Percentiles rank a stretch among this genome's conserved stretches.
These are phyloP conservation scores for Quercus rubra DNA, from an alignment of 306 rosid species.

Conservation along the genomic window DNA sequence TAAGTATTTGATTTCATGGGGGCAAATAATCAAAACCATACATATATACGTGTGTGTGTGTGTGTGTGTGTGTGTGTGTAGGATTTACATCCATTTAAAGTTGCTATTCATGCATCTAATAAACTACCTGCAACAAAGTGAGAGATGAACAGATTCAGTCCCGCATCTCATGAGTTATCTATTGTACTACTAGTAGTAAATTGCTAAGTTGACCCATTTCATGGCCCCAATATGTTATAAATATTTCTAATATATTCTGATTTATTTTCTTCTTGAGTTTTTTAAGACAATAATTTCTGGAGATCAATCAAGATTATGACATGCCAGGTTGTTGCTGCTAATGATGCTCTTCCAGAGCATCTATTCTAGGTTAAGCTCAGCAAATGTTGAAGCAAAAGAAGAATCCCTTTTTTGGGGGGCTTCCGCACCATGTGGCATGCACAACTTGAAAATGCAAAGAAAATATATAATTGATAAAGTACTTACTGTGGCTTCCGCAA, in stretches of 20 bases:
- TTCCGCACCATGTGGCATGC: neutral
- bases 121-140: neutral
- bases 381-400: neutral
- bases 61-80: neutral
- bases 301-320: too few species aligned
- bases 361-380: neutral
- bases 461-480: neutral
- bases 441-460: neutral
- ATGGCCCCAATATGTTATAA: too few species aligned
- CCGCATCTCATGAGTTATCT: neutral
- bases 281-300: too few species aligned
- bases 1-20: neutral
- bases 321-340: too few species aligned
- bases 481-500: constrained; percentile 80
- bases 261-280: too few species aligned
- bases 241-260: too few species aligned
- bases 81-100: neutral
- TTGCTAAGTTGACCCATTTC: too few species aligned
- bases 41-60: neutral
- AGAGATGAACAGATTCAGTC: neutral
- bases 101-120: neutral
- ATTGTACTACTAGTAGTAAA: too few species aligned
- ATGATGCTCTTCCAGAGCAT: too few species aligned
- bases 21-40: neutral
- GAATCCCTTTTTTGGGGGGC: neutral